Percentiles rank a stretch among this genome's conserved stretches.
Conservation (phyloP, 129 eudicot genomes). For the Silybum marianum region DNA sequence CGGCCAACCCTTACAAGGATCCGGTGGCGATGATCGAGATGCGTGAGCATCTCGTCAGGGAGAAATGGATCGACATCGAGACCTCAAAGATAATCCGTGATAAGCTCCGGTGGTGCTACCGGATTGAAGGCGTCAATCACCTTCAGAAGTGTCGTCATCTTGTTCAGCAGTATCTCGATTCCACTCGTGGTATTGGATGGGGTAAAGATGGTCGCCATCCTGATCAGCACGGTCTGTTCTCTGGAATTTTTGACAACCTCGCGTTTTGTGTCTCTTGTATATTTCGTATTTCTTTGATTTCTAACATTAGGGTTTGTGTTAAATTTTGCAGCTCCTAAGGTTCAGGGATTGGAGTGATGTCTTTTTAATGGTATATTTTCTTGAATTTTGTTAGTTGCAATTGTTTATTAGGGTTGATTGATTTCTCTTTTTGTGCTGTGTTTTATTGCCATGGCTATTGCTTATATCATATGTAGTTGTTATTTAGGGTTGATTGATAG, state of each 20-base stretch:
- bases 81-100: constrained; percentile 79
- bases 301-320: neutral
- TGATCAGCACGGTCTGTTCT: constrained; percentile 62
- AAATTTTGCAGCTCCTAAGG: constrained; percentile 43
- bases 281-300: neutral
- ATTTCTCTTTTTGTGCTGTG: neutral
- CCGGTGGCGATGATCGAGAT: constrained; percentile 91
- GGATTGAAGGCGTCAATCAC: constrained; percentile 87
- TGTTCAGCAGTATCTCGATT: constrained; percentile 81
- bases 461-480: neutral
- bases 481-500: neutral
- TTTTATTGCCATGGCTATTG: neutral
- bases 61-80: constrained; percentile 95
- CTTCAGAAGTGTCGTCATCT: constrained; percentile 94
- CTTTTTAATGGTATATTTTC: constrained; percentile 21
- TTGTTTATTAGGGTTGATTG: neutral
- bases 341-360: constrained; percentile 39
- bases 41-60: constrained; percentile 87
- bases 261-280: neutral
- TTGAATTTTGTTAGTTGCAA: neutral
- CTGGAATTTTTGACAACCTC: no score
- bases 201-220: constrained; percentile 90
- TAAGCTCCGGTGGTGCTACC: constrained; percentile 81
- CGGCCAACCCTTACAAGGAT: constrained; percentile 86
- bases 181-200: constrained; percentile 98